Evolutionary conservation across 2,329 filamentous ascomycete genomes (phyloP), one percentile per base, ranked within the genome.

Genomic region (Pyrenochaeta sp.): DNA sequence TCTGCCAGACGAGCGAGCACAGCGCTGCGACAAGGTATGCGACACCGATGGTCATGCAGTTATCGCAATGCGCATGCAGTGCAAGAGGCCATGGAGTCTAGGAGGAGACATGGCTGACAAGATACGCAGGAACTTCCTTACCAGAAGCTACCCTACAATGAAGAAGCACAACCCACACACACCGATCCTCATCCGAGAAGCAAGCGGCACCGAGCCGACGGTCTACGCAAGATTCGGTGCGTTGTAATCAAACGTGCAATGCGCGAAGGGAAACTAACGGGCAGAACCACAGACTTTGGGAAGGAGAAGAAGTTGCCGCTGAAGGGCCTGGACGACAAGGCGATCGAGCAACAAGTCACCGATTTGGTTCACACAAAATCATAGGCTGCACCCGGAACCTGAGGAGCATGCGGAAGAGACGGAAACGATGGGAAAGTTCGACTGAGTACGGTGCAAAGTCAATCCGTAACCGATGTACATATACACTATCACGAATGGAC

Each of bases 81-180:
- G 25, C 42, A n/a, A 24, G 42, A 44, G 7, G 24, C 25, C 6
- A 28, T 44, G 10, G 25, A 8, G 36, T 19, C 13, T 44, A 25
- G 22, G 10, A n/a, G 10, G 30, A 43, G n/a, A 39, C 2, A n/a
- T 15, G 58, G 28, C 59, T 65, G 49, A 67, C 44, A 32, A 8
- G 8, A 6, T 5, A 2, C n/a, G 32, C 36, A 97, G 95, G 79
- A 89, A 91, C 30, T 99, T 99, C 82, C 85, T 99, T 67, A 90
- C 90, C 66, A 88, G 92, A 77, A 89, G 93, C 67, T 99, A 99
- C 81, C 95, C 95, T 46, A 95, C 91, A 59, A 98, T 99, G 94
- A 99, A 99, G 88, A 96, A 96, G 85, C 91, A 94, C 86, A 99
- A 99, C 84, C 95, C 95, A 56, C 84, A 91, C 80, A 93, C 87